Conservation (phyloP, 23 red algal species). For the Porphyridium purpureum region DNA sequence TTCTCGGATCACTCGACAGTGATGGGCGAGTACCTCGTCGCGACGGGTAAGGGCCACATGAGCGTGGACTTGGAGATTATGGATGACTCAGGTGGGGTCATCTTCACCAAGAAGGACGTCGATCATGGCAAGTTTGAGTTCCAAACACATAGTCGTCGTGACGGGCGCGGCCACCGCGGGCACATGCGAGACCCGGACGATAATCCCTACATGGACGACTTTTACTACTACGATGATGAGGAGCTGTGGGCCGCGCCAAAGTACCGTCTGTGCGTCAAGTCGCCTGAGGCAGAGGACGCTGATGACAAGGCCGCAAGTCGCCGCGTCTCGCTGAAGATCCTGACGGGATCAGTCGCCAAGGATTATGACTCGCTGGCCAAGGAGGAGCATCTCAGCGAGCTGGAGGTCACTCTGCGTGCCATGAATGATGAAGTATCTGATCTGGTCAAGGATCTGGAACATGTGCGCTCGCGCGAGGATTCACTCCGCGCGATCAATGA, state of each 20-base stretch:
- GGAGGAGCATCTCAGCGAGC: slow-evolving; percentile 12
- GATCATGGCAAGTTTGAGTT: slow-evolving; percentile 15
- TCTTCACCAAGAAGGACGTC: slow-evolving; percentile 5
- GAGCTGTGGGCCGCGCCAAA: slow-evolving; percentile 4
- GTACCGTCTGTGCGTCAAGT: slow-evolving; percentile 2
- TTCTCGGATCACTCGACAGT: slow-evolving; percentile 1
- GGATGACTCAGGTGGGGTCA: not conserved
- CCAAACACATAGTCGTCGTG: not conserved
- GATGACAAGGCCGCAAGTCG: slow-evolving; percentile 8
- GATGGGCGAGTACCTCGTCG: slow-evolving; percentile 9
- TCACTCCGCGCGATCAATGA: slow-evolving; percentile 2
- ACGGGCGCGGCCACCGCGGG: not conserved
- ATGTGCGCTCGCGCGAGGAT: not conserved
- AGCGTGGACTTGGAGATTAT: slow-evolving; percentile 1
- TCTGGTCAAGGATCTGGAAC: not conserved
- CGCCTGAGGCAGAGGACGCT: not conserved
- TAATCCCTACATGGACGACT: slow-evolving; percentile 1
- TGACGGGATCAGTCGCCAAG: slow-evolving; percentile 6
- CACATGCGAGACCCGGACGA: not conserved
- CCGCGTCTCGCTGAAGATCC: slow-evolving; percentile 10
- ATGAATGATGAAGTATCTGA: slow-evolving; percentile 32
- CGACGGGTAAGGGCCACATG: slow-evolving; percentile 1
- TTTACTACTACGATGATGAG: too few relatives aligned
- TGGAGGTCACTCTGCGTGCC: slow-evolving; percentile 13
- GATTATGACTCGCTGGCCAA: slow-evolving; percentile 23